Conservation (phyloP, 2,329 filamentous ascomycete genomes). For the Exophiala calicioides region DNA sequence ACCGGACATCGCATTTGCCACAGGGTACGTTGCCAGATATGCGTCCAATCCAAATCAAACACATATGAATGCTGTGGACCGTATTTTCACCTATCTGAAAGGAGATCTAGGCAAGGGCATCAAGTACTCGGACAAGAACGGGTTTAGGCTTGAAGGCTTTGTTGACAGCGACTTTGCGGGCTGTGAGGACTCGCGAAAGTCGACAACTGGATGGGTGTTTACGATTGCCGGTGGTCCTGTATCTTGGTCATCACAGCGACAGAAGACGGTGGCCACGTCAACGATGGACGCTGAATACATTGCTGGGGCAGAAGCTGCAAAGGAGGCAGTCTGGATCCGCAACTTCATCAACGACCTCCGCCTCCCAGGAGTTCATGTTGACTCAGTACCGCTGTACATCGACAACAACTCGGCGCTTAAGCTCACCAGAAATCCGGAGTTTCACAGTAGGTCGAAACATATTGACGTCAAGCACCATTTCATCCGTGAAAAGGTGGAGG, state of each 20-base stretch:
- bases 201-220: conserved; percentile 32
- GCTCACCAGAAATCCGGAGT: conserved; percentile 11
- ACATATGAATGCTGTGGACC: conserved; percentile 6
- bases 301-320: conserved; percentile 8
- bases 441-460: conserved; percentile 15
- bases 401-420: conserved; percentile 20
- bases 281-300: conserved; percentile 32
- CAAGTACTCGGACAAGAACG: background rate
- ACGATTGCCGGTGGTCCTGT: conserved; percentile 29
- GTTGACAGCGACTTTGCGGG: conserved; percentile 8
- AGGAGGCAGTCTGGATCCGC: conserved; percentile 10
- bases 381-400: conserved; percentile 3
- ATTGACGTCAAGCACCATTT: conserved; percentile 23
- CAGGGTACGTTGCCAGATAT: conserved; percentile 1
- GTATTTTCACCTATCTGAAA: conserved; percentile 3
- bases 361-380: background rate
- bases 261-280: conserved; percentile 28
- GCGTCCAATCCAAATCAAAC: conserved; percentile 1
- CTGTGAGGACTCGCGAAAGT: conserved; percentile 14
- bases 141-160: background rate
- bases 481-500: conserved; percentile 6
- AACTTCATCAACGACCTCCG: conserved; percentile 18
- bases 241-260: conserved; percentile 31
- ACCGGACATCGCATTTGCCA: conserved; percentile 10
- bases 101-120: conserved; percentile 1